Base-by-base conservation (phyloP, 345 rosid genomes). In the Rhizophora apiculata region DNA sequence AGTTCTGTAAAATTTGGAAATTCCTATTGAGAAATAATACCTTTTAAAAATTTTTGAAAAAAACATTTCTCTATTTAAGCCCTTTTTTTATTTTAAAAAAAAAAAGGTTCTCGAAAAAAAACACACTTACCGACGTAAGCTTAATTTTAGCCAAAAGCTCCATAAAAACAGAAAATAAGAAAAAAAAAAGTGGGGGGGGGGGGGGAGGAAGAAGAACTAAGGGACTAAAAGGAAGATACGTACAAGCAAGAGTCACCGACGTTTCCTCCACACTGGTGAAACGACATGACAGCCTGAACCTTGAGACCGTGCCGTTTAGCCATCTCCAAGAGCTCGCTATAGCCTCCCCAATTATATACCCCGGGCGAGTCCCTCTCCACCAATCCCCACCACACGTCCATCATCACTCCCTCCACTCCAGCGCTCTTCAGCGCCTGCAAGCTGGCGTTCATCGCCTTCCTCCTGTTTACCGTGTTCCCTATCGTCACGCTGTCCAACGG, bases 361-460 rank as follows among this genome's bases (percentile, higher is more conserved):
- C 97, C 97, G 0, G 97, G 91, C 48, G 84, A 63, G 1, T 91
- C 97, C 54, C 85, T 87, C 89, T 95, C 99, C 72, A 95, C 99
- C 78, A 95, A 81, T 22, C 99, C 99, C 99, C 99, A 95, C 99
- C 99, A 95, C 46, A 95, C 99, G 69, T 95, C 99, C 63, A 95
- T 84, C 99, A 95, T 95, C 7, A 95, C 75, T 54, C 99, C 99
- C 63, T 92, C 96, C 63, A 90, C 99, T 27, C 99, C 97, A 19
- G 97, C 97, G 76, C 96, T 88, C 80, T 88, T 92, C 88, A 95
- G 70, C 79, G 99, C 99, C 76, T 86, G 90, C 46, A 95, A 73
- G 73, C 99, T 95, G 62, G 87, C 99, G 78, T 84, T 89, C 99
- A 92, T 88, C 69, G 97, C 99, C 76, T 95, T 95, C 80, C 81